Base-by-base conservation (phyloP, 2,329 filamentous ascomycete species). In the Fusarium sterilihyphosum region DNA sequence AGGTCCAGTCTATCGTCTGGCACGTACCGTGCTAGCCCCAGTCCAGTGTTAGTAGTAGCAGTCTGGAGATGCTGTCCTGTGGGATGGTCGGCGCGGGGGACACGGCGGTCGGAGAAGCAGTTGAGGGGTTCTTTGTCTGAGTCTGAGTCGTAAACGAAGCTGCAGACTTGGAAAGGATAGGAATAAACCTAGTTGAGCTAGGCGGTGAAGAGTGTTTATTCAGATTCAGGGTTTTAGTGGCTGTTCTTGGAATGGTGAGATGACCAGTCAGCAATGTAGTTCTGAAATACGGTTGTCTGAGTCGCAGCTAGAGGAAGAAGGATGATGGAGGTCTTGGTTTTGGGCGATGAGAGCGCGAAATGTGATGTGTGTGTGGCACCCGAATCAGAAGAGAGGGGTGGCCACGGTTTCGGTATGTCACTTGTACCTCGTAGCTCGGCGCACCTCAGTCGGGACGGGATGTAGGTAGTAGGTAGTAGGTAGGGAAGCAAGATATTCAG, bases 221-320 rank as follows among this genome's bases (percentile, higher is more conserved):
- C 65, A 74, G 52, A 69, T 76, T 74, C 61, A 77, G 43, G 68
- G 66, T 68, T 73, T 64, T 68, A 75, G 61, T 74, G 75, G 71
- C 76, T 78, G 74, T 77, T 78, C 74, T 78, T 77, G 73, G 76
- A 78, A 78, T 75, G 73, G 71, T 72, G 76, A 74, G 65, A 63
- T 71, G 67, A 73, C 75, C 75, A 77, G 76, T 78, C 76, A 78
- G 76, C 73, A 76, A 73, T 58, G 50, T 70, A 62, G 73, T 68
- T 68, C 67, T 70, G 65, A 56, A 65, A 67, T 70, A 71, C 54
- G 65, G 56, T 62, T 71, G 72, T 70, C 65, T 71, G 67, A 74
- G 74, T 64, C 69, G 73, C 59, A 63, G 66, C 63, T 64, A 54
- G 67, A 68, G 76, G 61, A 63, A 75, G 60, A 65, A 70, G 73